Conservation (phyloP, 495 filamentous ascomycete genomes). For the Bathelium albidoporum region DNA sequence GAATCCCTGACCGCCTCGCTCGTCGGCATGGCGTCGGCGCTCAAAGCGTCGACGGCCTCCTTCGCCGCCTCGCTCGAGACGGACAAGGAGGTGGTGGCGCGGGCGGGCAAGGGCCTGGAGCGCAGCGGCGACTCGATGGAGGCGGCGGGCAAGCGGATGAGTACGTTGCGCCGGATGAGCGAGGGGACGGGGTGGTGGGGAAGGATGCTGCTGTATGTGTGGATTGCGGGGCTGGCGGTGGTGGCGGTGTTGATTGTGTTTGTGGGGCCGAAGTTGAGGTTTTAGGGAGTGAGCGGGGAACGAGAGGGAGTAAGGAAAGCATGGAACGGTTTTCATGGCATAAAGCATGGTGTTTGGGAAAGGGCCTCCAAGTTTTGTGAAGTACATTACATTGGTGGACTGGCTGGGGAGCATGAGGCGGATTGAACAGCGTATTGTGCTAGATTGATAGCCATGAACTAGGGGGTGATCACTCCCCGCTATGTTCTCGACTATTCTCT, state of each 20-base stretch:
- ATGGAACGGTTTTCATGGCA: too few relatives aligned
- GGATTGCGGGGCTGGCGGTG: constrained; percentile 71
- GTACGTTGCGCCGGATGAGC: constrained; percentile 57
- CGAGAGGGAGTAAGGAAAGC: neutral
- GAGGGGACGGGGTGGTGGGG: constrained; percentile 87
- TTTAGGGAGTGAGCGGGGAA: constrained; percentile 38
- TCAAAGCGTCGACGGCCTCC: constrained; percentile 62
- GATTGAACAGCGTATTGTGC: neutral
- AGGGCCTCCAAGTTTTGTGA: neutral
- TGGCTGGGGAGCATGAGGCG: neutral
- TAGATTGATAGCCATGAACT: neutral
- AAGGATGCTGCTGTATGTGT: constrained; percentile 69
- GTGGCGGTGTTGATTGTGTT: constrained; percentile 65
- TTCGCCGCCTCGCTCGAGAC: constrained; percentile 61
- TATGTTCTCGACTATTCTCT: neutral
- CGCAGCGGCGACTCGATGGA: constrained; percentile 64
- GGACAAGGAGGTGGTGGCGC: constrained; percentile 57
- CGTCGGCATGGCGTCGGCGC: constrained; percentile 59
- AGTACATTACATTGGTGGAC: neutral
- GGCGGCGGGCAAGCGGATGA: constrained; percentile 63
- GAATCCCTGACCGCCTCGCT: constrained; percentile 75
- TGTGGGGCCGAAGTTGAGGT: constrained; percentile 74
- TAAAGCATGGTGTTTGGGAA: neutral
- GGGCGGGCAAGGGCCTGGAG: constrained; percentile 64
- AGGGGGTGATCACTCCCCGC: neutral